Base-by-base conservation (phyloP, 352 stramenopile species). In the Aphanomyces euteiches region DNA sequence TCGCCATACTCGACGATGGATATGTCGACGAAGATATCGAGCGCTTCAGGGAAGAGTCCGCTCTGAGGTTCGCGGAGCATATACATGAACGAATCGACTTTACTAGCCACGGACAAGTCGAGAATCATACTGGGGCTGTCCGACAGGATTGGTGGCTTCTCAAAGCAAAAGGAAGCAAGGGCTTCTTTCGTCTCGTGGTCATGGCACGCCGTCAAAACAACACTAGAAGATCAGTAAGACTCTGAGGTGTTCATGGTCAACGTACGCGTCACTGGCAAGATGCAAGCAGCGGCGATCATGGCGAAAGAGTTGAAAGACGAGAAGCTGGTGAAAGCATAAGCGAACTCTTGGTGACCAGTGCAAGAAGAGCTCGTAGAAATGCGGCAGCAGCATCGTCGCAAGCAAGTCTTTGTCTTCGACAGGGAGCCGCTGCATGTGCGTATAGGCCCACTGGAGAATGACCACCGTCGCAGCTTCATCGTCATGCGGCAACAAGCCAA, bases 261-360 rank as follows among this genome's bases (percentile, higher is more conserved):
- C 41, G 59, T 56, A 67, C 59, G 40, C n/a, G 47, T 93, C 85
- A 38, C 89, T 82, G 1, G 79, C 73, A 34, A 84, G 90, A 64
- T 89, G 79, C 8, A 93, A 67, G 12, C 83, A 63, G 59, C 83
- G 87, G 0, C 85, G 81, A 48, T 87, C 82, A 12, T 82, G 79
- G 50, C 83, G 82, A 0, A 82, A 72, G 21, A 89, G 67, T 37
- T 81, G 85, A 70, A 89, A 93, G 1, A 90, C 77, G 1, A 93
- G 74, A 12, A 93, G 19, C 72, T 91, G 83, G 50, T 90, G 83
- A 54, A 90, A 90, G 54, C 78, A 82, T 45, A 73, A 77, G 12
- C 85, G 75, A 7, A 93, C 85, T n/a, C 88, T 79, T 2, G 72
- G 72, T 59, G 90, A 89, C 85, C 85, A 93, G 70, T 93, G 85